Base-by-base conservation (phyloP, 257 asterid species). In the Solanum appendiculatum region DNA sequence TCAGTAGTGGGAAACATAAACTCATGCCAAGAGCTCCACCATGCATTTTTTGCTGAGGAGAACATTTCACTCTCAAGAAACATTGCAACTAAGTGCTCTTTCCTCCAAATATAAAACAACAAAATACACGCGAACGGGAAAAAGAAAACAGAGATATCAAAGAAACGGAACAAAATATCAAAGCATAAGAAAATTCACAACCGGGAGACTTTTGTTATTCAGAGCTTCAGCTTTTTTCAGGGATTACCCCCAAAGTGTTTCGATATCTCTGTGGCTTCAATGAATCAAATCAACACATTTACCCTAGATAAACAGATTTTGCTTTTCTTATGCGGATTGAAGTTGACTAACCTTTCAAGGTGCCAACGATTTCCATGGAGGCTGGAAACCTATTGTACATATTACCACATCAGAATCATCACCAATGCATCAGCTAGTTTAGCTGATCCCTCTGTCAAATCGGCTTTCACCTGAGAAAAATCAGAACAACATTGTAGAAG, bases 401-500 rank as follows among this genome's bases (percentile, higher is more conserved):
- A 97, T 92, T 27, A 95, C 99, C 36, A 98, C 99, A 84, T 95
- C 98, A 14, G 97, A 92, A 92, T 95, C 98, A 85, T 94, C 93
- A 87, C 99, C 94, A 78, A 95, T 94, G 94, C 96, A 69, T 95
- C 94, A 27, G 97, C 96, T 89, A 97, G 87, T 88, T 92, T 94
- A 16, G 91, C 56, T 56, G 98, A 88, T 89, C 96, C 98, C 87
- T 94, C 98, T 2, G 98, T 97, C 51, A 97, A 97, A 88, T 97
- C 98, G 51, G 98, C 96, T 91, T 94, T 93, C 88, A 95, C 97
- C 99, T 97, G 91, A 86, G 86, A 86, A 85, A 25, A 72, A 56
- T 44, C 39, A 42, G 37, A 78, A 7, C 39, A 44, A 15, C 15
- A 78, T 7, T 4, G 15, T 18, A 14, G 63, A 78, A 15, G 64